Evolutionary conservation across 2,329 filamentous ascomycete genomes (phyloP), one percentile per base, ranked within the genome.

Genomic region (Aspergillus neoniger): DNA sequence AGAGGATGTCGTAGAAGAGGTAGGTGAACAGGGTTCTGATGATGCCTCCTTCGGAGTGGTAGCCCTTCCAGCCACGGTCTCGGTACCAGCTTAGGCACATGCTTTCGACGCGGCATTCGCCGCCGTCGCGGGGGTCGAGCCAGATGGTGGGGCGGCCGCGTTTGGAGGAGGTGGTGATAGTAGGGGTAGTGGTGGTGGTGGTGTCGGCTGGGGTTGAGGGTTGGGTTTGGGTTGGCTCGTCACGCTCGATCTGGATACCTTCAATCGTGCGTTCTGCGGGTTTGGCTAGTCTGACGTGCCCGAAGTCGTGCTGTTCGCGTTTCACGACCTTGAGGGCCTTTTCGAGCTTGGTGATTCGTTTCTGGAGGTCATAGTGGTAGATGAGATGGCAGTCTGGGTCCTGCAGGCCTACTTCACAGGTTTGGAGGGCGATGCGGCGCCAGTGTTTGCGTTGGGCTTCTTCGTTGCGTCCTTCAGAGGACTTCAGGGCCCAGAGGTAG

Each of bases 11-110:
- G 80, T 89, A 95, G 80, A 98, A 96, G 17, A 99, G 85, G 71
- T 95, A 94, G 14, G 88, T 90, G 76, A 93, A 93, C 25, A 99
- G 81, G 0, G 95, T 99, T n/a, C 92, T 88, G 6, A 98, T 80
- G 67, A 98, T 93, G 2, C 93, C 91, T 36, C 92, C 92, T 80
- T 99, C 95, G 17, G 89, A 87, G 76, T 99, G 95, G 71, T 94
- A 97, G 10, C 95, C 95, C 74, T 96, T 96, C 89, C 92, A 98
- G 2, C 93, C 94, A 55, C 90, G 82, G 9, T 84, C 82, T 32
- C 91, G 88, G 76, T 98, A 98, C 79, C 89, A 86, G 48, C 88
- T 92, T 39, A 99, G 82, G 73, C 93, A 97, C 92, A 99, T 96
- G 58, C 86, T 89, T 78, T 99, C 95, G 12, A 99, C 95, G 56